Conservation (phyloP, 2,329 filamentous ascomycete species). For the Cyanodermella asteris region DNA sequence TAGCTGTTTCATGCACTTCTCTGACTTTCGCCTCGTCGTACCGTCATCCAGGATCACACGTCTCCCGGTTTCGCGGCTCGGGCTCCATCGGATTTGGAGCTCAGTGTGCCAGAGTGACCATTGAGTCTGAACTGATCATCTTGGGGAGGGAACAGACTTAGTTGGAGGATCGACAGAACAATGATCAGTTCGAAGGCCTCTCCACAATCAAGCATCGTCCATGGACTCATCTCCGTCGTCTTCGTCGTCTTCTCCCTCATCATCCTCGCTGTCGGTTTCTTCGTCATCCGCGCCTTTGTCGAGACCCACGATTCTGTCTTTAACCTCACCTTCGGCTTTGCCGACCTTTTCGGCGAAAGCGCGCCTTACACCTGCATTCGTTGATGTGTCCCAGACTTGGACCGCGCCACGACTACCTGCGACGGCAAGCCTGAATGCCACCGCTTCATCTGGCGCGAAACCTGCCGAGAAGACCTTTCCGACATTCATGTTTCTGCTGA, state of each 20-base stretch:
- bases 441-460: conserved; percentile 77
- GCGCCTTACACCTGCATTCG: conserved; percentile 66
- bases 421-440: conserved; percentile 78
- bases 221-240: conserved; percentile 31
- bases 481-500: conserved; percentile 75
- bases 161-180: too few species aligned
- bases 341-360: conserved; percentile 58
- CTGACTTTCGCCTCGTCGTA: too few species aligned
- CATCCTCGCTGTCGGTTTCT: conserved; percentile 29
- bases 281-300: conserved; percentile 44
- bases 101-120: too few species aligned
- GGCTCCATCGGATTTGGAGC: too few species aligned
- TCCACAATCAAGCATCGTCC: conserved; percentile 21
- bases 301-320: conserved; percentile 59
- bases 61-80: too few species aligned
- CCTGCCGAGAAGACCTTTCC: conserved; percentile 82
- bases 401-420: conserved; percentile 85
- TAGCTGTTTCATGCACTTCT: too few species aligned
- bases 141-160: too few species aligned
- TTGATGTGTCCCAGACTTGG: conserved; percentile 92
- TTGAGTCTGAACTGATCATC: too few species aligned
- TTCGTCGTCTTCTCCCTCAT: conserved; percentile 20
- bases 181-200: too few species aligned
- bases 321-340: conserved; percentile 35
- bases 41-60: too few species aligned